Evolutionary conservation across 768 basidiomycete genomes (phyloP).

Genomic region (Lentinula lateritia): DNA sequence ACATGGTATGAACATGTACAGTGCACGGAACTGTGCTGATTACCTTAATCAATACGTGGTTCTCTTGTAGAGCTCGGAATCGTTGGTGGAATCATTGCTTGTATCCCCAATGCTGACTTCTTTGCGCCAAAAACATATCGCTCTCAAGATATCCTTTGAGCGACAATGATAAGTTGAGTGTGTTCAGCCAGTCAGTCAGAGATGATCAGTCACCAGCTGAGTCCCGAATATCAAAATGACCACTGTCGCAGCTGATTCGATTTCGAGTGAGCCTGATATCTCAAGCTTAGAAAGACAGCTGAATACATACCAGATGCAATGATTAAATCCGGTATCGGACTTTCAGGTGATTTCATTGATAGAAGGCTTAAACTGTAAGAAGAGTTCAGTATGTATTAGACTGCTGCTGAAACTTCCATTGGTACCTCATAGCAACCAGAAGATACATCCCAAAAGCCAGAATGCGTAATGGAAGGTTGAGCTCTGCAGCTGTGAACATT

Average conservation of each 20-base stretch:
- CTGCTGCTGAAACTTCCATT: not conserved
- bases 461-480: conserved; percentile 41
- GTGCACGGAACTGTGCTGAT: not conserved
- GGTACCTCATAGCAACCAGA: conserved; percentile 34
- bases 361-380: conserved; percentile 35
- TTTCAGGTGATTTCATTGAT: conserved; percentile 36
- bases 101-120: not conserved
- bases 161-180: not conserved
- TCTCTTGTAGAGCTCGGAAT: not conserved
- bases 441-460: conserved; percentile 39
- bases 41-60: not conserved
- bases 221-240: conserved; percentile 43
- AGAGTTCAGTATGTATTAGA: not conserved
- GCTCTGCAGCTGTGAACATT: conserved; percentile 25
- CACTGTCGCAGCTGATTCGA: conserved; percentile 32
- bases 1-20: not conserved
- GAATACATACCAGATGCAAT: conserved; percentile 33
- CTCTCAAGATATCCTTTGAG: conserved; percentile 30
- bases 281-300: not conserved
- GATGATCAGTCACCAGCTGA: conserved; percentile 25
- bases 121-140: conserved; percentile 27
- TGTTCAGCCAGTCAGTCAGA: not conserved
- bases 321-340: conserved; percentile 41
- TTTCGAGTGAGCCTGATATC: not conserved
- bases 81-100: not conserved